Percentiles rank a stretch among this genome's conserved stretches.
phyloP scores from a whole-genome alignment of 2,329 filamentous ascomycete species.

The Fusarium illudens region DNA sequence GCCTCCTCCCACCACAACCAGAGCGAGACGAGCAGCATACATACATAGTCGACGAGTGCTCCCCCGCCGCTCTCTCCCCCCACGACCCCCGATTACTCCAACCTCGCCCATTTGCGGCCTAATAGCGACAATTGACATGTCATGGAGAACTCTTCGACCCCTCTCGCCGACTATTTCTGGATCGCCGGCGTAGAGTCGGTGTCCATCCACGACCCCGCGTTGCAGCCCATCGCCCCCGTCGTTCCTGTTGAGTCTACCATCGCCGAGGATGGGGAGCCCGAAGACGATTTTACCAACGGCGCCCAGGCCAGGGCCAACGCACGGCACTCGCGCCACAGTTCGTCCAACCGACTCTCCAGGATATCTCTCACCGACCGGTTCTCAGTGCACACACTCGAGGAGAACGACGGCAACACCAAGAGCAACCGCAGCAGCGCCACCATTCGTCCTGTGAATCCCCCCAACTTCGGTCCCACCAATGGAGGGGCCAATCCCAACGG shows the following conservation, averaged over 20 bases:
- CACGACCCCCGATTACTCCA: slow-evolving; percentile 7
- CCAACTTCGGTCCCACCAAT: slow-evolving; percentile 40
- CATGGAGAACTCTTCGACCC: slow-evolving; percentile 70
- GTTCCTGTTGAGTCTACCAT: slow-evolving; percentile 65
- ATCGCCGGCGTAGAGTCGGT: slow-evolving; percentile 76
- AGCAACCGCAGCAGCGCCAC: slow-evolving; percentile 74
- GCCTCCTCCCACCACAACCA: slow-evolving; percentile 21
- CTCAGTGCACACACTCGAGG: slow-evolving; percentile 65
- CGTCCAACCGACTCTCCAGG: slow-evolving; percentile 66
- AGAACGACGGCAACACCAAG: slow-evolving; percentile 64
- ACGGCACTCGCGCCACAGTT: slow-evolving; percentile 69
- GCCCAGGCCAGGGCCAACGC: slow-evolving; percentile 39
- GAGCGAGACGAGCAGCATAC: slow-evolving; percentile 18
- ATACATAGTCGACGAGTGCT: slow-evolving; percentile 7
- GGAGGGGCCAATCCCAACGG: slow-evolving; percentile 28
- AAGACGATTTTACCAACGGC: slow-evolving; percentile 50
- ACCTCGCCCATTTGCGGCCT: slow-evolving; percentile 36
- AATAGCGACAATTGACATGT: slow-evolving; percentile 51
- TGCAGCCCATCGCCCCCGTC: slow-evolving; percentile 33
- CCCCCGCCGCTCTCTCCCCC: slow-evolving; percentile 3
- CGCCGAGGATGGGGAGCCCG: slow-evolving; percentile 68
- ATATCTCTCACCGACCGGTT: slow-evolving; percentile 58
- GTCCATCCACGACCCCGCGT: slow-evolving; percentile 66
- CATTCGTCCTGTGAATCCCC: slow-evolving; percentile 58
- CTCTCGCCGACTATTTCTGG: slow-evolving; percentile 80